Percentiles rank a stretch among this genome's conserved stretches.
Conservation (phyloP, 164 flowering plant genomes). For the Umbilicus rupestris region DNA sequence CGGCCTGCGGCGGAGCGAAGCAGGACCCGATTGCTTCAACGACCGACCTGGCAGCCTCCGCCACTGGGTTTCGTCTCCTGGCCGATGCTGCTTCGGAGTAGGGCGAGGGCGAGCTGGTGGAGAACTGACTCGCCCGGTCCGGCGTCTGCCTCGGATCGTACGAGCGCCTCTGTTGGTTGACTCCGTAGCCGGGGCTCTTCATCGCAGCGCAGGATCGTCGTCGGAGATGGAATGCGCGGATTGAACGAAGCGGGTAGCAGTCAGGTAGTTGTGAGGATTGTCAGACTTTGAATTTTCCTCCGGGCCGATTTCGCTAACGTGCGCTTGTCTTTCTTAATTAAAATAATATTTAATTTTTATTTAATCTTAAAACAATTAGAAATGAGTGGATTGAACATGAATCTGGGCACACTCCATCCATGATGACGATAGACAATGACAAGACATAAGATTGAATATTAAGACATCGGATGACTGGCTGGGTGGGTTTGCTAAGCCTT, state of each 20-base stretch:
- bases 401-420: too few species aligned
- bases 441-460: too few species aligned
- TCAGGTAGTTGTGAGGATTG: too few species aligned
- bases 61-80: conserved; percentile 21
- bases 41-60: conserved; percentile 31
- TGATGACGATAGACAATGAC: too few species aligned
- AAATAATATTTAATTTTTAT: too few species aligned
- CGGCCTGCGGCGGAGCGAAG: conserved; percentile 51
- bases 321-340: neutral
- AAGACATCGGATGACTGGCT: too few species aligned
- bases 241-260: neutral
- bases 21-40: conserved; percentile 41
- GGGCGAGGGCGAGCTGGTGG: neutral
- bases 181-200: conserved; percentile 3
- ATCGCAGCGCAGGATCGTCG: neutral
- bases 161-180: neutral
- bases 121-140: neutral
- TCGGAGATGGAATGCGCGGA: too few species aligned
- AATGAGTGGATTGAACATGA: too few species aligned
- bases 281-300: conserved; percentile 3
- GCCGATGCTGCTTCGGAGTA: neutral
- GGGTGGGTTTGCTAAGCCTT: too few species aligned
- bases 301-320: neutral
- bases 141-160: neutral
- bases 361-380: too few species aligned